Conservation (phyloP, 1,284 basidiomycete genomes). For the Ganoderma boninense region DNA sequence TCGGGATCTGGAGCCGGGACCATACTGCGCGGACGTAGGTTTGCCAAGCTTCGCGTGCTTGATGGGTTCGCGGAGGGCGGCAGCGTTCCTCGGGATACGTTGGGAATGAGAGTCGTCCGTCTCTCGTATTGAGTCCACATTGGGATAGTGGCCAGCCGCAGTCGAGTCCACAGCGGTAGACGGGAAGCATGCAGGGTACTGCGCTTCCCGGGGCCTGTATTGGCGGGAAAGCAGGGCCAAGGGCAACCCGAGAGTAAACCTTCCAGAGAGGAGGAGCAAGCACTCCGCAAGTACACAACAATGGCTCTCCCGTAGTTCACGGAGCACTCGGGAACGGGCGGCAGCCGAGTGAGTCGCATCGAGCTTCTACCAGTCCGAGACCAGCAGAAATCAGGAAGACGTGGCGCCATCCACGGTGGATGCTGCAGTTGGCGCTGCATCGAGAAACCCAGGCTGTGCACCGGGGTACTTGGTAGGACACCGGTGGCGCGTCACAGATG, state of each 20-base stretch:
- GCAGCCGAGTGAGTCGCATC: background rate
- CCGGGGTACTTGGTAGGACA: conserved; percentile 6
- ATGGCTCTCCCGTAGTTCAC: background rate
- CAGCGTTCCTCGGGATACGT: background rate
- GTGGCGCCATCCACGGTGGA: background rate
- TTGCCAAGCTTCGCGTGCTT: conserved; percentile 2
- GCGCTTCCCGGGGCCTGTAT: background rate
- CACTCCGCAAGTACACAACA: background rate
- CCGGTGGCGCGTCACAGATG: conserved; percentile 9
- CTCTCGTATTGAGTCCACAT: background rate
- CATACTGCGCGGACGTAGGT: background rate
- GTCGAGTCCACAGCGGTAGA: background rate
- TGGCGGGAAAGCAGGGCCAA: background rate
- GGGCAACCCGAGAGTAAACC: background rate
- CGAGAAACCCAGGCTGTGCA: background rate
- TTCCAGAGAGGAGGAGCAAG: background rate
- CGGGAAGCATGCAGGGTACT: background rate
- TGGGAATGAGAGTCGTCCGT: background rate
- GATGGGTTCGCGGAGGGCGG: background rate
- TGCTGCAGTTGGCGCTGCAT: background rate
- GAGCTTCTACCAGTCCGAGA: background rate
- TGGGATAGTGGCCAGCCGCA: background rate
- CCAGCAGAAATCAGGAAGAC: background rate
- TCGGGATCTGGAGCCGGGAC: background rate
- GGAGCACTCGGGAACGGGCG: background rate